Conservation (phyloP, 768 basidiomycete genomes). For the Russula sp. region DNA sequence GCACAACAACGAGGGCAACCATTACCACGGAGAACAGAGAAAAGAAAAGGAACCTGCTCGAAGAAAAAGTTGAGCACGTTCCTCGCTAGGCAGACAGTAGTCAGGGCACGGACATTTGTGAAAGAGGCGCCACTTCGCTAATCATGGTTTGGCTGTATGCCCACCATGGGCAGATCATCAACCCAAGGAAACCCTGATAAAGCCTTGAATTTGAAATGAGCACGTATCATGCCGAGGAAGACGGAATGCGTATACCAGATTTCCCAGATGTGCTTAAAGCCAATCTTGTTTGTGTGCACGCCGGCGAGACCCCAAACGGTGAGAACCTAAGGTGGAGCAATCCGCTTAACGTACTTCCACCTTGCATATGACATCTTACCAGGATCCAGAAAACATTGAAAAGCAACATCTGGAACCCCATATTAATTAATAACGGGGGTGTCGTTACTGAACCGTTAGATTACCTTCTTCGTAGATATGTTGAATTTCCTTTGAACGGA, state of each 20-base stretch:
- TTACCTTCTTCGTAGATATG: slow-evolving; percentile 57
- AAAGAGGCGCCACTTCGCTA: slow-evolving; percentile 65
- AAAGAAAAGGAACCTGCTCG: slow-evolving; percentile 60
- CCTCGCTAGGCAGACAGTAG: neutral
- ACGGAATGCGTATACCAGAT: slow-evolving; percentile 44
- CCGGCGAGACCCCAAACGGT: slow-evolving; percentile 74
- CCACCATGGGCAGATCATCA: slow-evolving; percentile 77
- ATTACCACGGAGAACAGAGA: slow-evolving; percentile 65
- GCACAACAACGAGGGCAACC: neutral
- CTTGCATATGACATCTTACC: slow-evolving; percentile 24
- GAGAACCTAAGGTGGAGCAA: slow-evolving; percentile 39
- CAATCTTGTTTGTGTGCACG: slow-evolving; percentile 66
- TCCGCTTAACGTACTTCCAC: neutral
- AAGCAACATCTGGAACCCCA: slow-evolving; percentile 50
- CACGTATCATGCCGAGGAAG: neutral
- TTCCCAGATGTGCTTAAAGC: slow-evolving; percentile 82
- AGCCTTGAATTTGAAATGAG: slow-evolving; percentile 38
- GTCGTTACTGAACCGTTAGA: slow-evolving; percentile 15
- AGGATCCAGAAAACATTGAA: slow-evolving; percentile 73
- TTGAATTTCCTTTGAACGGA: slow-evolving; percentile 58
- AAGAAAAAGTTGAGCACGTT: neutral
- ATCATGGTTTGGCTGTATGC: slow-evolving; percentile 83
- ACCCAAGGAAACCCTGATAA: slow-evolving; percentile 64
- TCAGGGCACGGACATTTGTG: slow-evolving; percentile 52
- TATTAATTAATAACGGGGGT: neutral